Conservation (phyloP, 2,329 filamentous ascomycete species). For the Hypoxylon sp. region DNA sequence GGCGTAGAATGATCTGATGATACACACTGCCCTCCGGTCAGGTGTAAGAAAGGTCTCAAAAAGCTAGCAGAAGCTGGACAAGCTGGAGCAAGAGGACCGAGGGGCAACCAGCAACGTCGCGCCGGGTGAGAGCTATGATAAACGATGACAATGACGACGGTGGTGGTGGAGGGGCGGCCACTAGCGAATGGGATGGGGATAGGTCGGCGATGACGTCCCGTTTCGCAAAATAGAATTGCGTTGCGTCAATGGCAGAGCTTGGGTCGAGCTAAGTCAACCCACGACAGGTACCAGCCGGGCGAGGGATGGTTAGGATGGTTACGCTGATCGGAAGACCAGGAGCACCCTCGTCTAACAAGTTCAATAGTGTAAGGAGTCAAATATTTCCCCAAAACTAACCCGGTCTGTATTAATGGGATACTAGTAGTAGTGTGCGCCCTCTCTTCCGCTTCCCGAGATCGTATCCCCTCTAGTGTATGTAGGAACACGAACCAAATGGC, state of each 20-base stretch:
- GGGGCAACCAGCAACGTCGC: slow-evolving; percentile 15
- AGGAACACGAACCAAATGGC: slow-evolving; percentile 40
- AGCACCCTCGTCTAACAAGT: slow-evolving; percentile 28
- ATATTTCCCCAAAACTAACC: slow-evolving; percentile 24
- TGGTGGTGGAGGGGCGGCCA: slow-evolving; percentile 37
- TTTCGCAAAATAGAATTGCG: slow-evolving; percentile 43
- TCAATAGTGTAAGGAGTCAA: slow-evolving; percentile 23
- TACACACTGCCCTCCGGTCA: slow-evolving; percentile 23
- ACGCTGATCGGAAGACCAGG: slow-evolving; percentile 38
- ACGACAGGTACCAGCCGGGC: slow-evolving; percentile 34
- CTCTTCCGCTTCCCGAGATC: slow-evolving; percentile 24
- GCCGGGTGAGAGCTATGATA: slow-evolving; percentile 29
- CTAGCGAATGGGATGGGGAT: slow-evolving; percentile 32
- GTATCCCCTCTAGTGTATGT: slow-evolving; percentile 24
- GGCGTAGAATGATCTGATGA: slow-evolving; percentile 31
- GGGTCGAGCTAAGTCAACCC: slow-evolving; percentile 16
- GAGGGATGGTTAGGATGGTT: slow-evolving; percentile 37
- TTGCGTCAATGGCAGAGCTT: slow-evolving; percentile 43
- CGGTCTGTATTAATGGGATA: slow-evolving; percentile 22
- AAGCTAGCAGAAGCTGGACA: neutral
- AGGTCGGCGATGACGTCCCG: slow-evolving; percentile 43
- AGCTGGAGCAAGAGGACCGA: slow-evolving; percentile 12
- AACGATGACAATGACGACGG: slow-evolving; percentile 39
- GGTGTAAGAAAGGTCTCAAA: slow-evolving; percentile 11
- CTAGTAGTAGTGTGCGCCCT: slow-evolving; percentile 20